These are phyloP conservation scores for Penicillium brevicompactum DNA, from an alignment of 2,329 filamentous ascomycete genomes.

Conservation along the genomic window DNA sequence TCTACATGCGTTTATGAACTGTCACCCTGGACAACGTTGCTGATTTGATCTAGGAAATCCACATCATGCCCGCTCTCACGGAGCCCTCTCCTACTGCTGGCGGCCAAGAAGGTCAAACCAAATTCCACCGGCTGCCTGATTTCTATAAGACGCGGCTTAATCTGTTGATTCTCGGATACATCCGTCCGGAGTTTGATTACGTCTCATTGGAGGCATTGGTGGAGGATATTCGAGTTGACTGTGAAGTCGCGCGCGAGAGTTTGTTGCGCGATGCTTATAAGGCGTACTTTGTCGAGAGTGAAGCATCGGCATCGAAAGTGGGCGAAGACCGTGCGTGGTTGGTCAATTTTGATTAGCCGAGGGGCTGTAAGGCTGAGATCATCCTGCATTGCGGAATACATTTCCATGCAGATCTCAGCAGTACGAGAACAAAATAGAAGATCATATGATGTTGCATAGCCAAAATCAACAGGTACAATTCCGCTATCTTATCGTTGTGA, in stretches of 20 bases:
- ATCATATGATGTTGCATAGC: background rate
- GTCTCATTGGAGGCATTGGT: constrained; percentile 78
- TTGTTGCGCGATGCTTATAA: constrained; percentile 66
- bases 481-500: background rate
- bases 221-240: constrained; percentile 85
- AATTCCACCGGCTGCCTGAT: constrained; percentile 57
- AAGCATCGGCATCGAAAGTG: constrained; percentile 29
- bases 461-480: background rate
- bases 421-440: background rate
- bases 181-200: constrained; percentile 89
- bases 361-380: background rate
- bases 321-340: constrained; percentile 38
- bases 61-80: constrained; percentile 76
- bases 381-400: background rate
- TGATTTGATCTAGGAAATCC: constrained; percentile 64
- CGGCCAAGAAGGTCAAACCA: constrained; percentile 25
- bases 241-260: constrained; percentile 76
- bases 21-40: background rate
- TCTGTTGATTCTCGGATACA: constrained; percentile 80
- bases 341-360: constrained; percentile 28
- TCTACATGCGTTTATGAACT: background rate
- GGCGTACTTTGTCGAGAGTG: constrained; percentile 40
- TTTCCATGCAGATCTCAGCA: background rate
- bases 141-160: constrained; percentile 85
- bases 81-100: constrained; percentile 37